Evolutionary conservation across 2,329 filamentous ascomycete genomes (phyloP).

Genomic region (Aspergillus neotritici): DNA sequence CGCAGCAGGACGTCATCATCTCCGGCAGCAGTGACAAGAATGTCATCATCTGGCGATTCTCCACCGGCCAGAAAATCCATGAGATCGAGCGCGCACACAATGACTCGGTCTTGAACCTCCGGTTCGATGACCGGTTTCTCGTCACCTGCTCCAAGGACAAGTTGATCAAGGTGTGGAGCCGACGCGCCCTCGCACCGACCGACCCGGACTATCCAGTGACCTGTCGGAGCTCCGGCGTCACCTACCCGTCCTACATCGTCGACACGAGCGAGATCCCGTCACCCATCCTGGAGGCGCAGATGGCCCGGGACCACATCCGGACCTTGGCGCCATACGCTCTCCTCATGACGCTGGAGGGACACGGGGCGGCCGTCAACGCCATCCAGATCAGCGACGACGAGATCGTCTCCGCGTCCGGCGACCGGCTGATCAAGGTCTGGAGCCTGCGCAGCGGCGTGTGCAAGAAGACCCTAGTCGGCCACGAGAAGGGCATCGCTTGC

Average conservation of each 20-base stretch:
- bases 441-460: constrained; percentile 75
- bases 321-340: constrained; percentile 62
- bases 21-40: constrained; percentile 90
- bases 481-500: constrained; percentile 93
- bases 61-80: constrained; percentile 76
- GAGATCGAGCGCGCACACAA: constrained; percentile 70
- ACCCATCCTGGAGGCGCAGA: constrained; percentile 37
- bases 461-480: constrained; percentile 72
- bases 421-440: constrained; percentile 92
- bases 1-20: constrained; percentile 85
- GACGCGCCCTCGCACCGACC: constrained; percentile 54
- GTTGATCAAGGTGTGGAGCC: constrained; percentile 93
- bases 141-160: constrained; percentile 98
- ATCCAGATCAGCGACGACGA: constrained; percentile 82
- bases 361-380: constrained; percentile 88
- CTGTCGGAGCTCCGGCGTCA: constrained; percentile 37
- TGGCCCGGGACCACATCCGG: constrained; percentile 38
- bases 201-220: constrained; percentile 44
- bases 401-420: constrained; percentile 90
- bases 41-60: constrained; percentile 89
- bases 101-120: constrained; percentile 89
- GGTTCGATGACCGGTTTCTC: constrained; percentile 84
- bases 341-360: constrained; percentile 74
- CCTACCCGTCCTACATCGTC: constrained; percentile 51
- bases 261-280: constrained; percentile 43